Base-by-base conservation (phyloP, 2,329 filamentous ascomycete genomes). In the Botrytis fragariae region DNA sequence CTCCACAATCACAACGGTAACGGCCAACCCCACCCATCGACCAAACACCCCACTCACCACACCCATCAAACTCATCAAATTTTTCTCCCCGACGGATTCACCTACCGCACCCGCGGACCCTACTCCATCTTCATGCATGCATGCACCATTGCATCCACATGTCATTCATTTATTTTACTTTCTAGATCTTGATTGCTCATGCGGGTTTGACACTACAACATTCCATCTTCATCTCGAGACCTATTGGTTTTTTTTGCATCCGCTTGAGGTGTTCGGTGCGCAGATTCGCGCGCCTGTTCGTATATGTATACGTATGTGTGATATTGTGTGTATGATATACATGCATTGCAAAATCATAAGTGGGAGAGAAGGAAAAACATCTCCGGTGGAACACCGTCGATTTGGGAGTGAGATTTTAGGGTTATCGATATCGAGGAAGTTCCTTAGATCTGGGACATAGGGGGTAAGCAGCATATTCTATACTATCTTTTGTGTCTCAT, bases 381-480 rank as follows among this genome's bases (percentile, higher is more conserved):
- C 14, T n/a, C n/a, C 51, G 51, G n/a, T 18, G 16, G 9, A 4
- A 3, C 9, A 18, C n/a, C n/a, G 7, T 8, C 25, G n/a, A 29
- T 16, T 16, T 29, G n/a, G 5, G 14, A 57, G 14, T 0, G 51
- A 57, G n/a, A 18, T 16, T 57, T 18, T 2, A 2, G n/a, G 6
- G 51, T 3, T 5, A 1, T 57, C 6, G 51, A 18, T 57, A 57
- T 57, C n/a, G 14, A 18, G 14, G 5, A 18, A 29, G n/a, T 29
- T 7, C 2, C 16, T n/a, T 0, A 12, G 25, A 4, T 8, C 25
- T 5, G 20, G 45, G 2, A 48, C 3, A 48, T 1, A 8, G 25
- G 10, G n/a, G n/a, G 22, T 45, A 35, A 35, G 32, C 32, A 35
- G 32, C 3, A 8, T 57, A 57, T 18, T 29, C 16, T 57, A 18